Evolutionary conservation across 2,329 filamentous ascomycete species (phyloP).

Genomic region (Aspergillus quadrilineatus): DNA sequence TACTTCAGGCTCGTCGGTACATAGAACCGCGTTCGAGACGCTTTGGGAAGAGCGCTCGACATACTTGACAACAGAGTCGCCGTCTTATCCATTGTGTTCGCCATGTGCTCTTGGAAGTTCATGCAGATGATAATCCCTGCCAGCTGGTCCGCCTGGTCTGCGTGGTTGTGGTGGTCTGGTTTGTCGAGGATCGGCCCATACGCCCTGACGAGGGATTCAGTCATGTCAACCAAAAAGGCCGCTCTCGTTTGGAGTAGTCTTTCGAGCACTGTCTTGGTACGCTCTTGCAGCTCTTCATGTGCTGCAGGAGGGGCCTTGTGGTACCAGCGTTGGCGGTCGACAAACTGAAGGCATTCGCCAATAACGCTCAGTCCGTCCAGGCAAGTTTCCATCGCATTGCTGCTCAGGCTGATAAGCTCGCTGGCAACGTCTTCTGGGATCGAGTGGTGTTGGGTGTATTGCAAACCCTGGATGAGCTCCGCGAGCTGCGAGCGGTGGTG

Average conservation of each 20-base stretch:
- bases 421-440: slow-evolving; percentile 35
- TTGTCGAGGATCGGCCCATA: slow-evolving; percentile 11
- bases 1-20: slow-evolving; percentile 43
- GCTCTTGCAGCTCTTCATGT: slow-evolving; percentile 8
- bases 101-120: slow-evolving; percentile 50
- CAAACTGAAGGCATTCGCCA: slow-evolving; percentile 24
- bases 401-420: slow-evolving; percentile 31
- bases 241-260: slow-evolving; percentile 28
- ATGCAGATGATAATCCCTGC: slow-evolving; percentile 48
- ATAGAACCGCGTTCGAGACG: slow-evolving; percentile 44
- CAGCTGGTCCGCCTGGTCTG: slow-evolving; percentile 30
- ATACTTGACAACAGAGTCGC: slow-evolving; percentile 38
- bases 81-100: slow-evolving; percentile 6
- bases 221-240: slow-evolving; percentile 35
- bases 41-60: slow-evolving; percentile 36
- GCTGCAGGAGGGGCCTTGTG: slow-evolving; percentile 19
- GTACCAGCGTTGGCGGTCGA: slow-evolving; percentile 33
- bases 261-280: slow-evolving; percentile 21
- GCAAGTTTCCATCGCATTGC: slow-evolving; percentile 28
- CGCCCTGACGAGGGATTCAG: slow-evolving; percentile 39
- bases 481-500: slow-evolving; percentile 2
- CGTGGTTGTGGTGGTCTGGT: background rate
- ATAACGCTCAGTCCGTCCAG: slow-evolving; percentile 17
- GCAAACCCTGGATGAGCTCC: background rate
- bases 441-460: slow-evolving; percentile 32